These are phyloP conservation scores for Zizania palustris DNA, from an alignment of 202 grass and related monocot genomes.

Conservation along the genomic window DNA sequence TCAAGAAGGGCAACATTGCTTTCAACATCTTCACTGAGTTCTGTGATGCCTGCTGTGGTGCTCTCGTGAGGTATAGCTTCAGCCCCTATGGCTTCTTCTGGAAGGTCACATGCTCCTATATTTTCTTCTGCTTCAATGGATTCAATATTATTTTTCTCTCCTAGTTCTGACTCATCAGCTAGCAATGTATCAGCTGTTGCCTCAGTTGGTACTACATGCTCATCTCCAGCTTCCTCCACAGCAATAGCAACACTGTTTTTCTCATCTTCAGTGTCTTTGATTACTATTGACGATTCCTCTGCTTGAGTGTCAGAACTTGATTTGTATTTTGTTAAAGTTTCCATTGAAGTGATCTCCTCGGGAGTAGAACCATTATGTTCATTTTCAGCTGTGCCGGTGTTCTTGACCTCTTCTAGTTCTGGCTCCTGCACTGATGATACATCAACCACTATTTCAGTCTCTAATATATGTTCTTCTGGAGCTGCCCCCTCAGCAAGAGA, in stretches of 20 bases:
- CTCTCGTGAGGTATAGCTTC: neutral
- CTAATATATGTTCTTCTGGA: constrained; percentile 10
- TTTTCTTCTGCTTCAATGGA: constrained; percentile 32
- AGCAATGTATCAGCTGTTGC: no score
- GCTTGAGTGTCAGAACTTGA: constrained; percentile 19
- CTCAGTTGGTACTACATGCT: no score
- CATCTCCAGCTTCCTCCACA: constrained; percentile 19
- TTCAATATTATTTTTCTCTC: constrained; percentile 38
- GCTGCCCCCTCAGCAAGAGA: neutral
- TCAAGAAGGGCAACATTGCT: constrained; percentile 7
- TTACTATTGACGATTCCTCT: constrained; percentile 35
- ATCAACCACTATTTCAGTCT: constrained; percentile 12
- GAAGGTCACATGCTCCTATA: neutral
- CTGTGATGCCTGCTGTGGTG: neutral
- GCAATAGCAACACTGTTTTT: constrained; percentile 24
- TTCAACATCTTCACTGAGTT: constrained; percentile 28
- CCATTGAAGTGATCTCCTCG: constrained; percentile 27
- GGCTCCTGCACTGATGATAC: constrained; percentile 31
- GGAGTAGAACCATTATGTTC: constrained; percentile 31
- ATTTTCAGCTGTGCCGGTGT: constrained; percentile 25
- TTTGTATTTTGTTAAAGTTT: constrained; percentile 13
- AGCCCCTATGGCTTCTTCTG: constrained; percentile 24
- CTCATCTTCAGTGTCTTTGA: constrained; percentile 31
- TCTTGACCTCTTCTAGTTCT: constrained; percentile 36
- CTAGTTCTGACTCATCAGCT: no score